Evolutionary conservation across 495 filamentous ascomycete species (phyloP).

Genomic region (Thermothielavioides terrestris): DNA sequence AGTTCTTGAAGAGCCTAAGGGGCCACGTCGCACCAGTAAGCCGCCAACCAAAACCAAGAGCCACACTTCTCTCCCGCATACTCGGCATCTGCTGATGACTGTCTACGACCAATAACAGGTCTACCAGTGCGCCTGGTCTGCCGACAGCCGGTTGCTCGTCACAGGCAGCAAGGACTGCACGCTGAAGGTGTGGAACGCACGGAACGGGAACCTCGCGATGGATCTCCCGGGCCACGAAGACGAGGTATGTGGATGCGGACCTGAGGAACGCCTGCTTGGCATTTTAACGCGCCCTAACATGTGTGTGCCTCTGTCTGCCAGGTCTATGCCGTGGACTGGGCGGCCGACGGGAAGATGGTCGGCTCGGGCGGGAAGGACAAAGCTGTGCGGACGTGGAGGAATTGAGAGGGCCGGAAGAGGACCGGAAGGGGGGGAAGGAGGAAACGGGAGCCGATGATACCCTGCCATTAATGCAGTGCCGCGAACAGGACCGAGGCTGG

Average conservation of each 20-base stretch:
- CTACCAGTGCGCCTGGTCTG: slow-evolving; percentile 82
- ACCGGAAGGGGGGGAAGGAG: not conserved
- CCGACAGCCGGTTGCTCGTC: slow-evolving; percentile 78
- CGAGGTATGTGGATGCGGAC: slow-evolving; percentile 49
- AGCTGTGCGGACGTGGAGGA: slow-evolving; percentile 75
- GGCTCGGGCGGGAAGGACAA: slow-evolving; percentile 87
- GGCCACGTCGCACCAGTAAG: slow-evolving; percentile 75
- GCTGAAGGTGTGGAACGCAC: slow-evolving; percentile 86
- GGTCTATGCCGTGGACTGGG: slow-evolving; percentile 53
- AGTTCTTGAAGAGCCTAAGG: slow-evolving; percentile 76
- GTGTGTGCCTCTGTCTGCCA: not conserved
- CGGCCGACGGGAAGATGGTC: slow-evolving; percentile 29
- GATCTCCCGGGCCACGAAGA: slow-evolving; percentile 93
- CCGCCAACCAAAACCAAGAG: not conserved
- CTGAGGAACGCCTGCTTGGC: too few species aligned
- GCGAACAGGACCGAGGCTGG: not conserved
- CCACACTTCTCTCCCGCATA: not conserved
- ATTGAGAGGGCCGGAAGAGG: slow-evolving; percentile 19
- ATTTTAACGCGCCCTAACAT: too few species aligned
- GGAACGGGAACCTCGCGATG: slow-evolving; percentile 67
- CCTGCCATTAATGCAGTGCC: slow-evolving; percentile 11
- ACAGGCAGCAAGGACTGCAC: slow-evolving; percentile 89
- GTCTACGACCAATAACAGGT: slow-evolving; percentile 47
- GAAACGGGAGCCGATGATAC: slow-evolving; percentile 17
- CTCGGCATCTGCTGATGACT: not conserved